Percentiles rank a stretch among this genome's conserved stretches.
Conservation (phyloP, 352 stramenopile species). For the Globisporangium orthogonon region DNA sequence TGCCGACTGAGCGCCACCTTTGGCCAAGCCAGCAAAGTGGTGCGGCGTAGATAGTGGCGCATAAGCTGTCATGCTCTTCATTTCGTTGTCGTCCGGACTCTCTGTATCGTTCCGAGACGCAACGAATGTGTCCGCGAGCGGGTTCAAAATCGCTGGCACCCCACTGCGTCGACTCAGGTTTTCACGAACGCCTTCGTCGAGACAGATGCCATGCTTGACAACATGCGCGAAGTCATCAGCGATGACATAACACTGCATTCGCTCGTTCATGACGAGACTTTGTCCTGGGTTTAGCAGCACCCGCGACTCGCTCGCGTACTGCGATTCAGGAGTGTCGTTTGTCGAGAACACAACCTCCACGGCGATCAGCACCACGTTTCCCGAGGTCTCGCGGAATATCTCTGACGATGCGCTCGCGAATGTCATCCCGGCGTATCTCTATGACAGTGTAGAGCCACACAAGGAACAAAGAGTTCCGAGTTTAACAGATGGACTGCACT, state of each 20-base stretch:
- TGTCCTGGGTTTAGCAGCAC: constrained; percentile 71
- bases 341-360: constrained; percentile 67
- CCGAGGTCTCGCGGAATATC: constrained; percentile 63
- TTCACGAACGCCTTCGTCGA: constrained; percentile 34
- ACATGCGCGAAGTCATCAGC: constrained; percentile 73
- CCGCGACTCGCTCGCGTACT: constrained; percentile 35
- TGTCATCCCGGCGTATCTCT: constrained; percentile 64
- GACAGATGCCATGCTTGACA: constrained; percentile 49
- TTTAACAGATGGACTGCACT: background rate
- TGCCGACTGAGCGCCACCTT: background rate
- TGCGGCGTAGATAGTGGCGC: constrained; percentile 39
- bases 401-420: constrained; percentile 52
- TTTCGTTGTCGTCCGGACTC: constrained; percentile 13
- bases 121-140: constrained; percentile 48
- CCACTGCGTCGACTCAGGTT: constrained; percentile 25
- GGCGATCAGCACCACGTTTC: constrained; percentile 70
- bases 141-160: constrained; percentile 33
- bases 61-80: constrained; percentile 48
- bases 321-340: constrained; percentile 20
- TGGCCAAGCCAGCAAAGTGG: constrained; percentile 6
- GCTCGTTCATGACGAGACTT: constrained; percentile 69
- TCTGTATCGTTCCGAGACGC: constrained; percentile 16
- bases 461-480: background rate
- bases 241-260: constrained; percentile 84
- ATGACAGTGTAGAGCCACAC: background rate